Evolutionary conservation across 306 rosid genomes (phyloP).

Genomic region (Psophocarpus tetragonolobus): DNA sequence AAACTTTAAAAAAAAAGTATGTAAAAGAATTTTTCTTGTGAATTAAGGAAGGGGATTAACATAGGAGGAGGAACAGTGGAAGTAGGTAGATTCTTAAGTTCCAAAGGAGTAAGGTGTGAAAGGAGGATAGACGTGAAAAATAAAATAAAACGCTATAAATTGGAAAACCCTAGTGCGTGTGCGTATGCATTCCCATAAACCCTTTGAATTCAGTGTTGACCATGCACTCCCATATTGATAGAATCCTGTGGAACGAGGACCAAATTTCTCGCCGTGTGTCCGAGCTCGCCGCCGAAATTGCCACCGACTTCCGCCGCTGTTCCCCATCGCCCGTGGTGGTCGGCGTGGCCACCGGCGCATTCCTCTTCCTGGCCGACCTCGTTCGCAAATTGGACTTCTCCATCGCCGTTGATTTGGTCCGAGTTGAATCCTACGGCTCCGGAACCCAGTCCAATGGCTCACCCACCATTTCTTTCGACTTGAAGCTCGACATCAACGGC

Average conservation of each 20-base stretch:
- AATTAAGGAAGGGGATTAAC: no score
- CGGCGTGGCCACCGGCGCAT: slow-evolving; percentile 91
- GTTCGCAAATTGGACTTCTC: slow-evolving; percentile 69
- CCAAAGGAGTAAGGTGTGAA: no score
- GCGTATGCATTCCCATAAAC: background rate
- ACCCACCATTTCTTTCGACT: slow-evolving; percentile 63
- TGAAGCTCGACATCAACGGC: slow-evolving; percentile 64
- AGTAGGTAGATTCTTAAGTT: no score
- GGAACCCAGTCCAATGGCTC: slow-evolving; percentile 59
- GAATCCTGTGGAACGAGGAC: slow-evolving; percentile 63
- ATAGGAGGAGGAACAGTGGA: no score
- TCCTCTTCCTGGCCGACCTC: slow-evolving; percentile 79
- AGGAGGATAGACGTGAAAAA: no score
- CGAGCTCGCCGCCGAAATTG: slow-evolving; percentile 63
- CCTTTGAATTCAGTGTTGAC: slow-evolving; percentile 15
- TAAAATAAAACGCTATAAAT: background rate
- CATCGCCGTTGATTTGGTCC: slow-evolving; percentile 61
- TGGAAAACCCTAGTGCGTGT: background rate
- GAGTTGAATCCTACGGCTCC: slow-evolving; percentile 77
- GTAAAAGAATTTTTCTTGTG: no score
- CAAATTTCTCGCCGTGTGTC: slow-evolving; percentile 69
- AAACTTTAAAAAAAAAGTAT: no score
- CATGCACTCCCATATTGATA: slow-evolving; percentile 60
- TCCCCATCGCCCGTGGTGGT: slow-evolving; percentile 57
- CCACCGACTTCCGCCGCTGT: slow-evolving; percentile 38